These are phyloP conservation scores for Nidula microcarpa DNA, from an alignment of 768 basidiomycete species.

Conservation along the genomic window DNA sequence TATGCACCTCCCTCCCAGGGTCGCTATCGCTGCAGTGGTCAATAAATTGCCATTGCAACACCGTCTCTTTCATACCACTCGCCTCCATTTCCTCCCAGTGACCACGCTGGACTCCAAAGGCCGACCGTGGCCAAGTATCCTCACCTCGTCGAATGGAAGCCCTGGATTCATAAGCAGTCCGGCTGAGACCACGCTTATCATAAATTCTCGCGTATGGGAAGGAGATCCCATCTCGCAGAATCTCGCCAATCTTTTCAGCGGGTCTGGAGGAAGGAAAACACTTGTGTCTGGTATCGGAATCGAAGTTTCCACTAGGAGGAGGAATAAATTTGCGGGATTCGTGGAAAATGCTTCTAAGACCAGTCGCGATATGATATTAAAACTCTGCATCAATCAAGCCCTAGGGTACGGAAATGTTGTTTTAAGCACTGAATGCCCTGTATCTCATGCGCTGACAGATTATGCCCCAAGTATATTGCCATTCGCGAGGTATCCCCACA, in stretches of 20 bases:
- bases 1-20: conserved; percentile 15
- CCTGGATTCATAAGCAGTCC: conserved; percentile 42
- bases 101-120: conserved; percentile 47
- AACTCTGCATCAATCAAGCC: conserved; percentile 49
- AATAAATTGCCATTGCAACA: conserved; percentile 45
- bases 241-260: conserved; percentile 25
- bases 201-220: conserved; percentile 41
- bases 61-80: conserved; percentile 41
- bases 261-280: conserved; percentile 21
- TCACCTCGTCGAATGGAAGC: conserved; percentile 39
- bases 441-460: conserved; percentile 32
- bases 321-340: conserved; percentile 62
- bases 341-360: conserved; percentile 20
- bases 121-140: conserved; percentile 59
- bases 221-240: conserved; percentile 50
- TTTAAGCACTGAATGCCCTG: neutral
- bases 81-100: conserved; percentile 52
- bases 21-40: conserved; percentile 16
- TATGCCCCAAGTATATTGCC: conserved; percentile 71
- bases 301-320: conserved; percentile 50
- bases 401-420: conserved; percentile 42
- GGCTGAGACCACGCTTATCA: conserved; percentile 29
- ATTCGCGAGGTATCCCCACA: conserved; percentile 47
- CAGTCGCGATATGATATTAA: conserved; percentile 29
- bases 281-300: conserved; percentile 59